Conservation (phyloP, 257 asterid species). For the Fraxinus cuspidata region DNA sequence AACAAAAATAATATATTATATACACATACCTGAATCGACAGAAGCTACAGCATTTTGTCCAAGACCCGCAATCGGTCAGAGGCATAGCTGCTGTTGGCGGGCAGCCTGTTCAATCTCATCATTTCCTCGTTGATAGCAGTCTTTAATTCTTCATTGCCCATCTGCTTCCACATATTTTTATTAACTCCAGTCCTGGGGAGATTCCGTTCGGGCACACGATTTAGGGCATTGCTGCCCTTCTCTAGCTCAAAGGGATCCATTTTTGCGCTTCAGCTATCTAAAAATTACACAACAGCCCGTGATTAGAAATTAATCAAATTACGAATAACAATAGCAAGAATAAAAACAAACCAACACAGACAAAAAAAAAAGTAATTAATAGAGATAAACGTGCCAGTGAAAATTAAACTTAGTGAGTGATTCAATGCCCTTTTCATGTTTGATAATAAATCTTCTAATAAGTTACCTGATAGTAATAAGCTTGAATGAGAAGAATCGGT, state of each 20-base stretch:
- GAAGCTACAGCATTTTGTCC: conserved; percentile 63
- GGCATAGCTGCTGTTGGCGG: conserved; percentile 67
- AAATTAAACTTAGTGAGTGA: not conserved
- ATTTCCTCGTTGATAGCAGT: conserved; percentile 61
- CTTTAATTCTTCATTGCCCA: conserved; percentile 48
- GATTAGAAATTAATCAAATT: not conserved
- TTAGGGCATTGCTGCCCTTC: conserved; percentile 20
- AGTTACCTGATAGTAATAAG: not conserved
- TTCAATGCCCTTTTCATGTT: not conserved
- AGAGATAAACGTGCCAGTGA: not conserved
- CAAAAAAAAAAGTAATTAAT: not conserved
- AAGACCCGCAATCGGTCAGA: conserved; percentile 69
- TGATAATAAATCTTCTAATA: not conserved
- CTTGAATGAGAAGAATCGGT: not conserved
- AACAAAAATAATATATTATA: not conserved
- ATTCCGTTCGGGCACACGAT: conserved; percentile 24
- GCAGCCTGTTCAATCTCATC: conserved; percentile 50
- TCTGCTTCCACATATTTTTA: conserved; percentile 26
- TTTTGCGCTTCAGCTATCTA: conserved; percentile 1
- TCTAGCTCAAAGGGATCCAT: conserved; percentile 24
- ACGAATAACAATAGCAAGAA: not conserved
- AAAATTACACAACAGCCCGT: not conserved
- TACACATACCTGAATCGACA: conserved; percentile 56
- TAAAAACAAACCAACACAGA: not conserved
- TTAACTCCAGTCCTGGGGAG: conserved; percentile 25